Percentiles rank a stretch among this genome's conserved stretches.
phyloP scores from a whole-genome alignment of 495 filamentous ascomycete species.

The Neurospora sp. region DNA sequence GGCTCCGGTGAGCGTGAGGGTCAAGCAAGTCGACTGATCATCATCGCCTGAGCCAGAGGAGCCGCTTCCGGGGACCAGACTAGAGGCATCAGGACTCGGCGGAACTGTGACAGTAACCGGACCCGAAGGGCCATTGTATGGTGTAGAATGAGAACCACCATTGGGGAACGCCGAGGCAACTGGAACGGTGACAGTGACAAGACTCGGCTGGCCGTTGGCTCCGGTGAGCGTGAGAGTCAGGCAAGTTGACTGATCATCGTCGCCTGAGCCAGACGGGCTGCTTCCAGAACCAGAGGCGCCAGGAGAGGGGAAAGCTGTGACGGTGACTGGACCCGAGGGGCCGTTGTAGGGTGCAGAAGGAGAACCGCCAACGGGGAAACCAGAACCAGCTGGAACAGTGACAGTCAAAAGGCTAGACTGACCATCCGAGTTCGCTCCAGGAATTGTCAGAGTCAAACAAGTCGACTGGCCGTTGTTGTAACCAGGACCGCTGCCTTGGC shows the following conservation, averaged over 20 bases:
- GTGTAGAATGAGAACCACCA: not conserved
- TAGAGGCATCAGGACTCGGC: not conserved
- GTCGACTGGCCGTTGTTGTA: not conserved
- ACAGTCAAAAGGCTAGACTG: not conserved
- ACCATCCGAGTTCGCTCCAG: not conserved
- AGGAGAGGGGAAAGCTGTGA: not conserved
- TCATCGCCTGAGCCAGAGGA: not conserved
- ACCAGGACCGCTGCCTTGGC: not conserved
- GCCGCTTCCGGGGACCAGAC: not conserved
- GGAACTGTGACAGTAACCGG: not conserved
- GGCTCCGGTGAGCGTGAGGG: not conserved
- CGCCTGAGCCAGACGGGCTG: not conserved
- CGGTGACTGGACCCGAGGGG: not conserved
- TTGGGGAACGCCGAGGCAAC: not conserved
- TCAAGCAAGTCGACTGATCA: slow-evolving; percentile 1
- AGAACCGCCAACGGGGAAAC: not conserved
- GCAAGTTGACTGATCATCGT: not conserved
- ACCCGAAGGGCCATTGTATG: not conserved
- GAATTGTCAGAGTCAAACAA: not conserved
- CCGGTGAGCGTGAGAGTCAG: not conserved
- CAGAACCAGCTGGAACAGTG: not conserved
- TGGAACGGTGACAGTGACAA: not conserved
- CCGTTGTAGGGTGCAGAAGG: not conserved
- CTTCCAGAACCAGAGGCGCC: not conserved
- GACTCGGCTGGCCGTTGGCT: not conserved